Conservation (phyloP, 257 asterid genomes). For the Ballota nigra region DNA sequence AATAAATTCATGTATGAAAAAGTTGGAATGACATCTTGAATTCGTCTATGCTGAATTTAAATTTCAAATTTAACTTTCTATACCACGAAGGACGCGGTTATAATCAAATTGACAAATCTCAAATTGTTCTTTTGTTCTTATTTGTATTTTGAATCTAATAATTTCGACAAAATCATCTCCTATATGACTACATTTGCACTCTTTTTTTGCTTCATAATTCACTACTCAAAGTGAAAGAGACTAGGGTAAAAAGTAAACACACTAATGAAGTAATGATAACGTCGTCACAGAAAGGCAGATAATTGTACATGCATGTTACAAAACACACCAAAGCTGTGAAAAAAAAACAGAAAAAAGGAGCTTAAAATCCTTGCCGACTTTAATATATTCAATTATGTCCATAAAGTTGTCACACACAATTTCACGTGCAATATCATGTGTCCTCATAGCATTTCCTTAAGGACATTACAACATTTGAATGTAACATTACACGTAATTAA, state of each 20-base stretch:
- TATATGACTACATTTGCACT: neutral
- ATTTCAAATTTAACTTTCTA: neutral
- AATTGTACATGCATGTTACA: neutral
- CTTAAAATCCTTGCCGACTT: constrained; percentile 27
- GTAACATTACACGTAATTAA: constrained; percentile 17
- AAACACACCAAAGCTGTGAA: neutral
- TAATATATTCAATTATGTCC: neutral
- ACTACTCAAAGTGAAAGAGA: constrained; percentile 9
- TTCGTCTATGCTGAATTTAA: neutral
- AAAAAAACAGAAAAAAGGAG: constrained; percentile 10
- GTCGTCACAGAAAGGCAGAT: neutral
- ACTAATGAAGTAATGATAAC: constrained; percentile 19
- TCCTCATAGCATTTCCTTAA: constrained; percentile 5
- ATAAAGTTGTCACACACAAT: constrained; percentile 20
- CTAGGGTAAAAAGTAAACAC: constrained; percentile 14
- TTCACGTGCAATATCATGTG: constrained; percentile 29
- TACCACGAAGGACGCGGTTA: neutral
- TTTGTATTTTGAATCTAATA: neutral
- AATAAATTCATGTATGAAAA: too few relatives aligned
- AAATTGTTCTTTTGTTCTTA: neutral
- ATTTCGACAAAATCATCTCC: neutral
- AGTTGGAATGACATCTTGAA: neutral
- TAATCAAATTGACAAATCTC: neutral
- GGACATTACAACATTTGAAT: constrained; percentile 16
- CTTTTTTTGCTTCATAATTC: constrained; percentile 4